Evolutionary conservation across 805 yeast species (phyloP), one percentile per base, ranked within the genome.

Genomic region (Pichia thaimueangensis): DNA sequence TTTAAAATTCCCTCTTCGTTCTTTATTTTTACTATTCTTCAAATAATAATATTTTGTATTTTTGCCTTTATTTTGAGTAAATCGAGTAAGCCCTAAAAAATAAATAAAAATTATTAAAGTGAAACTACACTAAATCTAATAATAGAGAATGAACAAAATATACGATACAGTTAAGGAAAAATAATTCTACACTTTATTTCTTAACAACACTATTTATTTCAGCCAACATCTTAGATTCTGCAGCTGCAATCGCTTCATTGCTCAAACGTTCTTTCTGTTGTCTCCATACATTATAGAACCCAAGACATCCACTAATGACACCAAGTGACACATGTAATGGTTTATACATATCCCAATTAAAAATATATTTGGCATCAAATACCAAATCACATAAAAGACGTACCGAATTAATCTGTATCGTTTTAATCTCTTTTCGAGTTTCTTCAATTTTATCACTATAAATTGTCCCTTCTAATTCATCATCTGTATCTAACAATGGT

Each of bases 291-390:
- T 63, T 64, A 25, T 50, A 47, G 19, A 60, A 47, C 1, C 63
- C 59, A n/a, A 61, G 46, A 17, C 43, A 32, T 10, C 61, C 69
- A 28, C 67, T 62, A 9, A 57, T 55, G 22, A 64, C 51, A 6
- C 65, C 68, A 30, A 64, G 52, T 32, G 53, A 37, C 15, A 60
- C 46, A 43, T 60, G 63, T 5, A 58, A 30, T 6, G 60, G 57
- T 34, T 51, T 47, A 32, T 54, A 53, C 41, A 59, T 46, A 36
- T 66, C 66, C 41, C 70, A 39, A 19, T 65, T 54, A 47, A 73
- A 73, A 11, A 74, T 67, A 43, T 65, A 71, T 3, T 72, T 64
- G 1, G 74, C 54, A 53, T 73, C 77, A 43, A 71, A 76, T 10
- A 63, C 52, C 31, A 72, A 64, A 55, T 76, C 82, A 41, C 71